phyloP scores from a whole-genome alignment of 352 stramenopile genomes.

The Phytophthora cryptogea region DNA sequence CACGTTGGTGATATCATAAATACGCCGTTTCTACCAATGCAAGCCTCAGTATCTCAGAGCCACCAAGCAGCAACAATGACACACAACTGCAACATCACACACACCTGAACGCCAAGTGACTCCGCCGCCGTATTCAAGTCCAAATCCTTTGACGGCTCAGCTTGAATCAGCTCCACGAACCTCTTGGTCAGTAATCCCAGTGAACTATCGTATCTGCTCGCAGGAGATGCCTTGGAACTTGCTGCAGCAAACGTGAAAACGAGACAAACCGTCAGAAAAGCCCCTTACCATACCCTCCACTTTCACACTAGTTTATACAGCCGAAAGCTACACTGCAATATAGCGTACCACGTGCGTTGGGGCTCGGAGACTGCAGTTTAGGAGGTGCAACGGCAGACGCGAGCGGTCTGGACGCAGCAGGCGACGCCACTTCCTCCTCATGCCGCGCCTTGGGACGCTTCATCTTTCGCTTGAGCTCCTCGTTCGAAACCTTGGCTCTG shows the following conservation, averaged over 20 bases:
- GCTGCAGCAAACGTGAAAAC: conserved; percentile 8
- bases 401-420: conserved; percentile 20
- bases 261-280: conserved; percentile 1
- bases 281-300: not conserved
- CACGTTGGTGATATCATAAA: conserved; percentile 99
- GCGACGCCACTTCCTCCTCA: conserved; percentile 31
- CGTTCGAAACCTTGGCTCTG: conserved; percentile 61
- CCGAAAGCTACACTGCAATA: not conserved
- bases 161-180: conserved; percentile 96
- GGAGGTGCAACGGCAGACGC: conserved; percentile 28
- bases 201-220: conserved; percentile 95
- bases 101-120: conserved; percentile 79
- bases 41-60: not conserved
- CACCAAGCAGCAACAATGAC: not conserved
- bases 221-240: conserved; percentile 64
- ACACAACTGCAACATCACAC: conserved; percentile 1
- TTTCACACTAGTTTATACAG: not conserved
- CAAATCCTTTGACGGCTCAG: conserved; percentile 85
- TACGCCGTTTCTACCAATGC: conserved; percentile 90
- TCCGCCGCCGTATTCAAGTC: conserved; percentile 95
- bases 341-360: conserved; percentile 40
- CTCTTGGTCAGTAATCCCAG: conserved; percentile 96
- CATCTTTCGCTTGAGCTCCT: conserved; percentile 72
- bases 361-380: conserved; percentile 58
- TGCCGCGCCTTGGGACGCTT: conserved; percentile 62